Base-by-base conservation (phyloP, 1,284 basidiomycete species). In the Erythrobasidium hasegawianum region DNA sequence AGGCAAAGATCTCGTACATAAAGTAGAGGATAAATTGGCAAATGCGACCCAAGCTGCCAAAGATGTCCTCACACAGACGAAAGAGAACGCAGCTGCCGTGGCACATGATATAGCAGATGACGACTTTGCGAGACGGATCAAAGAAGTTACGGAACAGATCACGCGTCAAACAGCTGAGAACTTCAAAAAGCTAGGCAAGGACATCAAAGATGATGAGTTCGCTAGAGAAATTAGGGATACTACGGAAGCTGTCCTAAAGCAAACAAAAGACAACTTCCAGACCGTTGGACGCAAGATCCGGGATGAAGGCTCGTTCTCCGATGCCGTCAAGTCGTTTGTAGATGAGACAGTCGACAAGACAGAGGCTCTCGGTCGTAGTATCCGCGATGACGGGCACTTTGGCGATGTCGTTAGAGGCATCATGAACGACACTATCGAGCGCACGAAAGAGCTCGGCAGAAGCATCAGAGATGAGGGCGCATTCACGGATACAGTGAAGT, bases 191-290 rank as follows among this genome's bases (percentile, higher is more conserved):
- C 22, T 64, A 27, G 55, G 62, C 20, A 45, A 18, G 41, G 40
- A 59, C n/a, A 59, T 47, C 43, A 59, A 45, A 20, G 39, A 59
- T 22, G 27, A n/a, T 13, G 54, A n/a, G 13, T 56, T 16, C 13
- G 33, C 54, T 10, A 33, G 18, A 33, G 16, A 38, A 13, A 11
- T 56, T 18, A n/a, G 18, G 20, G 54, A 53, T 16, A 26, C 39
- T 9, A 41, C 38, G 24, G 41, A 57, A 29, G 16, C 38, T 16
- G 16, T 29, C 20, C 50, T 53, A 8, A 53, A 53, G 50, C 50
- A 53, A 20, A 53, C 50, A 3, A 29, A 27, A 16, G 50, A 22
- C 22, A 29, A 22, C 26, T 24, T 22, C 50, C 4, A 7, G 22
- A 29, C n/a, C 9, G 26, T 53, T 5, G 50, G 50, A 4, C n/a